A percentile compares a stretch with the other conserved stretches of the same genome.
phyloP scores from a whole-genome alignment of 1,284 basidiomycete genomes.

The Malassezia pachydermatis region DNA sequence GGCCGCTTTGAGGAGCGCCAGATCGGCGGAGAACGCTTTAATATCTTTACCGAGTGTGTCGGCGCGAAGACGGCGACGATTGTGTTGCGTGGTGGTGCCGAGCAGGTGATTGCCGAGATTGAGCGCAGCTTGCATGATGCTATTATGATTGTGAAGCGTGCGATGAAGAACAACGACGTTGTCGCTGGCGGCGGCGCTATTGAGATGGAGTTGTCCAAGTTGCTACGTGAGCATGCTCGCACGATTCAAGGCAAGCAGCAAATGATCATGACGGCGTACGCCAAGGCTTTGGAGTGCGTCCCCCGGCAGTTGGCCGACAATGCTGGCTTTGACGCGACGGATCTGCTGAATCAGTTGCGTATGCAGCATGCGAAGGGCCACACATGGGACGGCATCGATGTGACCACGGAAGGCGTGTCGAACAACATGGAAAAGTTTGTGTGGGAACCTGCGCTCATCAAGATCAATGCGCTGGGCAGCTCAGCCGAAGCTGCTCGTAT shows the following conservation, averaged over 20 bases:
- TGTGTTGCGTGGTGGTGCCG: constrained; percentile 86
- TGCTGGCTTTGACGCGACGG: constrained; percentile 93
- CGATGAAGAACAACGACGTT: constrained; percentile 86
- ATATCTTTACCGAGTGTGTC: constrained; percentile 84
- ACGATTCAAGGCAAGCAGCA: constrained; percentile 94
- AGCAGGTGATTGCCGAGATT: constrained; percentile 98
- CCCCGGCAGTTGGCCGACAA: constrained; percentile 98
- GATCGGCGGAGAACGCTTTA: constrained; percentile 94
- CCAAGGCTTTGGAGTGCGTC: constrained; percentile 92
- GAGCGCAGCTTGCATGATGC: constrained; percentile 95
- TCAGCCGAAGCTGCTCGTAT: constrained; percentile 92
- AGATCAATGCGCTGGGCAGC: constrained; percentile 85
- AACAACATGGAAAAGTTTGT: constrained; percentile 94
- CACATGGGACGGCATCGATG: constrained; percentile 87
- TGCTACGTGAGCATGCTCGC: constrained; percentile 78
- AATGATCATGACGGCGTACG: constrained; percentile 86
- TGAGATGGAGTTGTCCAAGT: constrained; percentile 96
- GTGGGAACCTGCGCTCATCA: constrained; percentile 94
- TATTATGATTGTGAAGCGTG: constrained; percentile 97
- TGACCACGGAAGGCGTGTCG: constrained; percentile 74
- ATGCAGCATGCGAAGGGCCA: constrained; percentile 84
- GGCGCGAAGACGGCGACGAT: constrained; percentile 98
- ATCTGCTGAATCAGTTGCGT: constrained; percentile 89
- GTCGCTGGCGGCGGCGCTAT: constrained; percentile 96
- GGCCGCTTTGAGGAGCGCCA: constrained; percentile 86